phyloP scores from a whole-genome alignment of 2,329 filamentous ascomycete species.

The Coniochaeta prunicola region DNA sequence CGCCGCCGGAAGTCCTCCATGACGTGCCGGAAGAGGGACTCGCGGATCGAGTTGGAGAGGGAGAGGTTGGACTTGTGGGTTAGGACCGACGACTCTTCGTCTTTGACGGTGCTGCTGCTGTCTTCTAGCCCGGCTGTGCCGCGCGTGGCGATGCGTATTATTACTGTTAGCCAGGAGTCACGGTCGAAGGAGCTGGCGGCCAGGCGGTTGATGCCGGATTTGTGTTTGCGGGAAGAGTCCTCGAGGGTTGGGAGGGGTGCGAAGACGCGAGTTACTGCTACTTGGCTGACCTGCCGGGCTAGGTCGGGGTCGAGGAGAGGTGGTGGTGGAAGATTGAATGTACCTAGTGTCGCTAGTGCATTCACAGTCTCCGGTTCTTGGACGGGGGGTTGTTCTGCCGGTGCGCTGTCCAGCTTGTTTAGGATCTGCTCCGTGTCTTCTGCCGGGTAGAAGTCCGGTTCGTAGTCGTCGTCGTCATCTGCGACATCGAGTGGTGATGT shows the following conservation, averaged over 20 bases:
- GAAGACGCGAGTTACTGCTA: conserved; percentile 71
- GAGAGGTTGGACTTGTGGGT: conserved; percentile 20
- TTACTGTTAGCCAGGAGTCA: conserved; percentile 85
- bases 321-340: conserved; percentile 74
- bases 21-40: conserved; percentile 76
- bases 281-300: conserved; percentile 65
- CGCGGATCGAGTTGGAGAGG: conserved; percentile 66
- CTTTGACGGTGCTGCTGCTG: conserved; percentile 42
- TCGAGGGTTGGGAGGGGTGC: conserved; percentile 69
- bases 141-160: conserved; percentile 78
- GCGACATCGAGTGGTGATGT: conserved; percentile 58
- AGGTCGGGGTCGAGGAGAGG: conserved; percentile 65
- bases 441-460: conserved; percentile 73
- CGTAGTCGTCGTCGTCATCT: conserved; percentile 81
- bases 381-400: conserved; percentile 42
- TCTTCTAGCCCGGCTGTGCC: conserved; percentile 65
- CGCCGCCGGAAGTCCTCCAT: conserved; percentile 86
- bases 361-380: conserved; percentile 37
- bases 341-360: conserved; percentile 57
- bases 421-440: conserved; percentile 73
- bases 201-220: conserved; percentile 72
- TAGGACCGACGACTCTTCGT: conserved; percentile 36
- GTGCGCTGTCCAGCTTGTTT: conserved; percentile 66
- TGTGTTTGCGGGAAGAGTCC: conserved; percentile 55
- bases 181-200: conserved; percentile 78